Evolutionary conservation across 2,329 filamentous ascomycete genomes (phyloP), one percentile per base, ranked within the genome.

Genomic region (Trichoderma pleuroti): DNA sequence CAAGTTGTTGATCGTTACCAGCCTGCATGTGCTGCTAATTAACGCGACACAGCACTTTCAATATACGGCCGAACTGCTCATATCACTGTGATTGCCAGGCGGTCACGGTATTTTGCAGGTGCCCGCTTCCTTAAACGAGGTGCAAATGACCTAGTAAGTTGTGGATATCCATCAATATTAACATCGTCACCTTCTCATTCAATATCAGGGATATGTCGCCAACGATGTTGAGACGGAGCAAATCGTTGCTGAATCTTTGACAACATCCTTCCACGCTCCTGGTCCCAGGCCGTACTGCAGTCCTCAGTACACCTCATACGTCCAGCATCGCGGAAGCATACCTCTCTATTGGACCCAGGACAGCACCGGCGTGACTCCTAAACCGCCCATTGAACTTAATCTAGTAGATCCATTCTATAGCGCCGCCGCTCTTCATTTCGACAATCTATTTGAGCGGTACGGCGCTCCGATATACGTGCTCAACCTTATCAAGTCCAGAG

Each of bases 201-300:
- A n/a, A 24, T n/a, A 14, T 2, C 59, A 85, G 78, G 95, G 96
- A 16, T 97, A 97, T 78, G 96, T 99, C 68, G 97, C 96, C 66
- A 99, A 99, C 78, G 97, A 99, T 80, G 96, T 99, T 28, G 97
- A 99, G 81, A 98, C 96, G 1, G 96, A 99, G 81, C 96, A 99
- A 79, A 98, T 99, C 72, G 94, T 99, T 6, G 96, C 94, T 0
- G 96, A 99, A 78, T 93, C 94, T 76, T 84, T 95, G 64, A 98
- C 94, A 0, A 99, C 96, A 0, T 98, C 96, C 0, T 98, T 99
- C 75, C 96, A 99, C 82, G 92, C 93, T 4, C 93, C 96, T 5
- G 95, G 94, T 0, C 93, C 92, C 4, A 89, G 89, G 62, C 86
- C 97, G 12, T 98, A 93, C 78, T 90, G 93, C 6, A 98, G 92